Percentiles rank a stretch among this genome's conserved stretches.
These are phyloP conservation scores for Isoetes taiwanensis DNA, from an alignment of 75 land plant genomes.

Conservation along the genomic window DNA sequence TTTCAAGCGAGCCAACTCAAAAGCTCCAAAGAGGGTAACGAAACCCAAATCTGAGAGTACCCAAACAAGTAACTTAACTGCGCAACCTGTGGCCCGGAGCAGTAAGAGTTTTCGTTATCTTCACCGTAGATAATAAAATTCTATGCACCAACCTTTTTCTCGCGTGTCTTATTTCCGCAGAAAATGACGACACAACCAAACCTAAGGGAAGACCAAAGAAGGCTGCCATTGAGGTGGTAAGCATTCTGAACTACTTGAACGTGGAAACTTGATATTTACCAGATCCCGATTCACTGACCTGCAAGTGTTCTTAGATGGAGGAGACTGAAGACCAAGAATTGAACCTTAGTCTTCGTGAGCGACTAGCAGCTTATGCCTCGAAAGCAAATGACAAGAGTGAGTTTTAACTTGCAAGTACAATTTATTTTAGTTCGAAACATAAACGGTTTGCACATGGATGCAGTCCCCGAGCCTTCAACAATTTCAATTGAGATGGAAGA, in stretches of 20 bases:
- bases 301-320: neutral
- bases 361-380: constrained; percentile 18
- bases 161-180: neutral
- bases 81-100: too few relatives aligned
- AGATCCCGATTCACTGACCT: neutral
- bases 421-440: too few relatives aligned
- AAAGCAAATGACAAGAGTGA: neutral
- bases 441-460: constrained; percentile 20
- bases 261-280: neutral
- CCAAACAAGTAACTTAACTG: too few relatives aligned
- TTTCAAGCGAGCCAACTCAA: constrained; percentile 12
- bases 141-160: neutral
- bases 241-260: neutral
- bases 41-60: too few relatives aligned
- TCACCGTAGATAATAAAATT: neutral
- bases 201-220: constrained; percentile 10
- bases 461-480: constrained; percentile 15
- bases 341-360: constrained; percentile 18
- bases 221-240: neutral
- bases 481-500: constrained; percentile 18
- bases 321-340: constrained; percentile 26
- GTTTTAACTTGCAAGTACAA: neutral
- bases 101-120: too few relatives aligned
- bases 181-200: neutral
- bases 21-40: constrained; percentile 11